phyloP scores from a whole-genome alignment of 1,139 yeast genomes.

The Arxiozyma heterogenica region DNA sequence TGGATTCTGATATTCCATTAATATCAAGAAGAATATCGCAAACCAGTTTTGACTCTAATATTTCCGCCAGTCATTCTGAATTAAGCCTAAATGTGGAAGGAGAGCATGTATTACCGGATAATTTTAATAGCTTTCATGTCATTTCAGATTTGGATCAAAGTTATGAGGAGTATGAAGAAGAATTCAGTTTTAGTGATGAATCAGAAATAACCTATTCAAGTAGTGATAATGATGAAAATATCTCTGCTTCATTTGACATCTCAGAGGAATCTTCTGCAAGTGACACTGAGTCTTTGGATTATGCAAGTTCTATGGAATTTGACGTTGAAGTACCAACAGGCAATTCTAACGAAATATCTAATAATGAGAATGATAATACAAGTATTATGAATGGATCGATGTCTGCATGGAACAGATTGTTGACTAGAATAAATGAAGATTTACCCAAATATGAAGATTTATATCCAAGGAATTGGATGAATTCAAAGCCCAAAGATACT shows the following conservation, averaged over 20 bases:
- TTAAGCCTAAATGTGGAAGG: not conserved
- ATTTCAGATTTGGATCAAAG: slow-evolving; percentile 27
- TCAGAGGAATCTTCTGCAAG: not conserved
- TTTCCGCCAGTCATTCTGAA: slow-evolving; percentile 37
- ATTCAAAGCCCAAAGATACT: slow-evolving; percentile 15
- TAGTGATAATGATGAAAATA: slow-evolving; percentile 15
- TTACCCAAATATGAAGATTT: slow-evolving; percentile 76
- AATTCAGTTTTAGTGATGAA: slow-evolving; percentile 12
- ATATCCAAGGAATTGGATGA: slow-evolving; percentile 41
- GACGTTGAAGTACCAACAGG: not conserved
- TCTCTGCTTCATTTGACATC: not conserved
- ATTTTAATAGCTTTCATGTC: not conserved
- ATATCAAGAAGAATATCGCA: slow-evolving; percentile 17
- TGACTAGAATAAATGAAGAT: slow-evolving; percentile 48
- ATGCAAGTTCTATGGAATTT: slow-evolving; percentile 11
- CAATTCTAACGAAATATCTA: too few relatives aligned
- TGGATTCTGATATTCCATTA: not conserved
- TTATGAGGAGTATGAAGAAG: slow-evolving; percentile 24
- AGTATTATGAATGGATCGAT: not conserved
- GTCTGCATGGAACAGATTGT: slow-evolving; percentile 55
- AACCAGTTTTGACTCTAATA: slow-evolving; percentile 42
- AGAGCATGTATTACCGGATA: not conserved
- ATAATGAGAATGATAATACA: slow-evolving; percentile 7
- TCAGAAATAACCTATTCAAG: slow-evolving; percentile 12
- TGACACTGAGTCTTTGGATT: not conserved